These are phyloP conservation scores for Hymenoscyphus fraxineus DNA, from an alignment of 2,329 filamentous ascomycete genomes.

Conservation along the genomic window DNA sequence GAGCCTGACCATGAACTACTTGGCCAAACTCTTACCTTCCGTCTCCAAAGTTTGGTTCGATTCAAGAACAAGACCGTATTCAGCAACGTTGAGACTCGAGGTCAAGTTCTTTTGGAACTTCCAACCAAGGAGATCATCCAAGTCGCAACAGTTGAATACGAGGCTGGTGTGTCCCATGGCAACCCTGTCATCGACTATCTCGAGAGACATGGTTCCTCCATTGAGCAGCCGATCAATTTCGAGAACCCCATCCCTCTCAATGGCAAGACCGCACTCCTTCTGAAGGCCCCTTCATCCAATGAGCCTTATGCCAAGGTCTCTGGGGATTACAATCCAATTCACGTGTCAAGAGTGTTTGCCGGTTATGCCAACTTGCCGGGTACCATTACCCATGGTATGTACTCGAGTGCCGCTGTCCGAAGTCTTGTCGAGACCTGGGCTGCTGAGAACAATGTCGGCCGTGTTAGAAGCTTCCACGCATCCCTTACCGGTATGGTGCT, in stretches of 20 bases:
- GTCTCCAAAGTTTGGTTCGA: conserved; percentile 81
- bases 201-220: conserved; percentile 81
- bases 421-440: conserved; percentile 98
- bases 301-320: conserved; percentile 98
- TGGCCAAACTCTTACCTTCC: conserved; percentile 92
- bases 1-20: conserved; percentile 84
- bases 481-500: conserved; percentile 98
- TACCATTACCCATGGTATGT: conserved; percentile 99
- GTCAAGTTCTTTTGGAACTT: conserved; percentile 88
- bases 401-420: conserved; percentile 93
- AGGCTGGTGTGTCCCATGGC: conserved; percentile 84
- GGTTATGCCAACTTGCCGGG: conserved; percentile 93
- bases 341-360: conserved; percentile 95
- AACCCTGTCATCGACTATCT: conserved; percentile 98
- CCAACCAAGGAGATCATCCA: conserved; percentile 97
- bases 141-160: conserved; percentile 95
- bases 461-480: conserved; percentile 95
- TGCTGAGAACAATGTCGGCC: conserved; percentile 96
- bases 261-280: conserved; percentile 80
- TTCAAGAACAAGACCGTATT: conserved; percentile 96
- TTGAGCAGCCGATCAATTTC: conserved; percentile 95
- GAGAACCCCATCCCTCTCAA: conserved; percentile 96
- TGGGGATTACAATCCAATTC: conserved; percentile 97
- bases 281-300: conserved; percentile 92
- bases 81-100: conserved; percentile 85